Percentiles rank a stretch among this genome's conserved stretches.
Conservation (phyloP, 345 rosid species). For the Corchorus olitorius region DNA sequence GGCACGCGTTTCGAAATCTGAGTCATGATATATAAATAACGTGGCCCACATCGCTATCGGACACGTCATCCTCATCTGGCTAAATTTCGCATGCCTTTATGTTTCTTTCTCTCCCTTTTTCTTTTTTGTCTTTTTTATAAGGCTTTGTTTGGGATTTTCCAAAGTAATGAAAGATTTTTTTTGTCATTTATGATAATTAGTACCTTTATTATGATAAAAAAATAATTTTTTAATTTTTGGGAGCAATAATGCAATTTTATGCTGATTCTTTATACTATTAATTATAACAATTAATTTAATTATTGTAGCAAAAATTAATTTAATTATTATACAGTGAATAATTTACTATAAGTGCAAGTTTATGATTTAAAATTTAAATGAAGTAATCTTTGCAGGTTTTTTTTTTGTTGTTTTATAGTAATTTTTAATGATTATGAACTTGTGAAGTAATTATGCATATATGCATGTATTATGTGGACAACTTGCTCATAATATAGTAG, state of each 20-base stretch:
- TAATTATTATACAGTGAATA: too few relatives aligned
- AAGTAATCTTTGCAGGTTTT: too few relatives aligned
- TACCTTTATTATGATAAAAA: too few relatives aligned
- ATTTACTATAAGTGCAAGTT: too few relatives aligned
- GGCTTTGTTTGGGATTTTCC: slow-evolving; percentile 18
- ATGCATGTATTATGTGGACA: background rate
- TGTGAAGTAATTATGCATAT: background rate
- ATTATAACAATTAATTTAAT: too few relatives aligned
- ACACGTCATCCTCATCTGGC: slow-evolving; percentile 29
- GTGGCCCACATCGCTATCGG: slow-evolving; percentile 8
- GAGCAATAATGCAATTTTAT: too few relatives aligned
- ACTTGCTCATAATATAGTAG: background rate
- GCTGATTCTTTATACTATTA: too few relatives aligned
- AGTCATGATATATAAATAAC: background rate
- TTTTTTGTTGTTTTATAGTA: too few relatives aligned
- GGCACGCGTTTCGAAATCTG: slow-evolving; percentile 16
- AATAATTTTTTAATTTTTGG: too few relatives aligned
- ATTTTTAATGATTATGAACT: background rate
- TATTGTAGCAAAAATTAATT: too few relatives aligned
- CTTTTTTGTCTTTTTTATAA: background rate
- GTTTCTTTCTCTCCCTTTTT: background rate
- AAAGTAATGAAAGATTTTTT: background rate
- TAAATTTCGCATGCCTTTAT: background rate
- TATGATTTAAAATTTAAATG: too few relatives aligned
- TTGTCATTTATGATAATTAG: too few relatives aligned